These are phyloP conservation scores for Tetradesmus lagerheimii DNA, from an alignment of 139 green algal genomes.

Conservation along the genomic window DNA sequence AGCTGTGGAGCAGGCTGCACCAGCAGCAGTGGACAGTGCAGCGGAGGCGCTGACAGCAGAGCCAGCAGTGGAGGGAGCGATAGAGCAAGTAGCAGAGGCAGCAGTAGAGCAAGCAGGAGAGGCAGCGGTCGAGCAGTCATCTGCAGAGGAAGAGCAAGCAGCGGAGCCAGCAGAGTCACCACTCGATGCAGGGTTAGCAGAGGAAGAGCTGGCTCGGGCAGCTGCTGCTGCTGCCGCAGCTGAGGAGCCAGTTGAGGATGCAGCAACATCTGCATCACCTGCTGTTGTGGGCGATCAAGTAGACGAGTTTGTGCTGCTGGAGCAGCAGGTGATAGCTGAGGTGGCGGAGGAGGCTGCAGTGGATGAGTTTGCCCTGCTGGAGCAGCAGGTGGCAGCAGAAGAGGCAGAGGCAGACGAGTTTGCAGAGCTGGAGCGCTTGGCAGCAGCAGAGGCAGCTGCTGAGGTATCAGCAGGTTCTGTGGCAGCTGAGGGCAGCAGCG, in stretches of 20 bases:
- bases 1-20: background rate
- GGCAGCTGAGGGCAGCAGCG: background rate
- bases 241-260: background rate
- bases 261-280: background rate
- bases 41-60: background rate
- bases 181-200: background rate
- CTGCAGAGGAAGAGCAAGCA: background rate
- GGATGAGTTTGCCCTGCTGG: background rate
- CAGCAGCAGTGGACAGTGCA: background rate
- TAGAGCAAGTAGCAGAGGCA: background rate
- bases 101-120: background rate
- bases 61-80: background rate
- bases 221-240: background rate
- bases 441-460: background rate
- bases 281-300: background rate
- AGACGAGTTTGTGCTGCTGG: background rate
- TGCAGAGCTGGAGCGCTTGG: background rate
- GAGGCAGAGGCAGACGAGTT: conserved; percentile 10
- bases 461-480: background rate
- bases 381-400: conserved; percentile 4
- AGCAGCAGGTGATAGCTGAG: conserved; percentile 6
- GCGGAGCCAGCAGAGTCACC: background rate
- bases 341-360: background rate
- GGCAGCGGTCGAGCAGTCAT: background rate
- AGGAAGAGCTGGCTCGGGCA: background rate